phyloP scores from a whole-genome alignment of 371 early-diverging fungal species.

The Homolaphlyctis polyrhiza region DNA sequence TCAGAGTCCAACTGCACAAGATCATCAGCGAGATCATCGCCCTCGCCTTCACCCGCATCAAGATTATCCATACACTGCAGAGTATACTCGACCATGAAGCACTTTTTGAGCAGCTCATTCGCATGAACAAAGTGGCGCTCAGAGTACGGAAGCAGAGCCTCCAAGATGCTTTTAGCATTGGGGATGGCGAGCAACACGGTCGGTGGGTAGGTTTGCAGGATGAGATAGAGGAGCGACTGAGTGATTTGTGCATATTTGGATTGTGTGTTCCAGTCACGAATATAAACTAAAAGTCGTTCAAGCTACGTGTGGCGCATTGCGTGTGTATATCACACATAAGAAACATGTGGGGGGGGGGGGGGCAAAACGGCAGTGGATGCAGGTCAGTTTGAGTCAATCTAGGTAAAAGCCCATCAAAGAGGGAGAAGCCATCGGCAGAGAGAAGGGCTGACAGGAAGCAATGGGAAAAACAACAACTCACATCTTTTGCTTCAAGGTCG shows the following conservation, averaged over 20 bases:
- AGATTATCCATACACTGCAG: slow-evolving; percentile 32
- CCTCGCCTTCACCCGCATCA: background rate
- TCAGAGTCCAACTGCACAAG: no score
- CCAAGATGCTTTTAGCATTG: slow-evolving; percentile 74
- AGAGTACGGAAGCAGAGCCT: slow-evolving; percentile 82
- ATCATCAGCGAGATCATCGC: background rate
- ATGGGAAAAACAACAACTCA: slow-evolving; percentile 5
- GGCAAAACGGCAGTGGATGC: background rate
- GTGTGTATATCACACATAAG: slow-evolving; percentile 18
- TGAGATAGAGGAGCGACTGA: slow-evolving; percentile 73
- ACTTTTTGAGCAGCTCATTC: slow-evolving; percentile 77
- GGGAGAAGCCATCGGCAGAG: no score
- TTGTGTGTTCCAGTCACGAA: slow-evolving; percentile 94
- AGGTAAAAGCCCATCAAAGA: no score
- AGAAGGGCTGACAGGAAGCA: no score
- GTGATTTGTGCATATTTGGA: slow-evolving; percentile 72
- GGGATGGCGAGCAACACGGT: slow-evolving; percentile 66
- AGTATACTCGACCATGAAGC: slow-evolving; percentile 72
- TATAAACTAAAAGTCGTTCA: slow-evolving; percentile 71
- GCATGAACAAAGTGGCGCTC: slow-evolving; percentile 86
- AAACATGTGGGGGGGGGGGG: background rate
- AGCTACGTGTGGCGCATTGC: slow-evolving; percentile 37
- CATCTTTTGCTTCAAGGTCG: slow-evolving; percentile 50
- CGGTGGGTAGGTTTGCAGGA: slow-evolving; percentile 60
- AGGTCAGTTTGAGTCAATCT: background rate